Percentiles rank a stretch among this genome's conserved stretches.
phyloP scores from a whole-genome alignment of 371 early-diverging fungal genomes.

The Haplosporangium sp. region DNA sequence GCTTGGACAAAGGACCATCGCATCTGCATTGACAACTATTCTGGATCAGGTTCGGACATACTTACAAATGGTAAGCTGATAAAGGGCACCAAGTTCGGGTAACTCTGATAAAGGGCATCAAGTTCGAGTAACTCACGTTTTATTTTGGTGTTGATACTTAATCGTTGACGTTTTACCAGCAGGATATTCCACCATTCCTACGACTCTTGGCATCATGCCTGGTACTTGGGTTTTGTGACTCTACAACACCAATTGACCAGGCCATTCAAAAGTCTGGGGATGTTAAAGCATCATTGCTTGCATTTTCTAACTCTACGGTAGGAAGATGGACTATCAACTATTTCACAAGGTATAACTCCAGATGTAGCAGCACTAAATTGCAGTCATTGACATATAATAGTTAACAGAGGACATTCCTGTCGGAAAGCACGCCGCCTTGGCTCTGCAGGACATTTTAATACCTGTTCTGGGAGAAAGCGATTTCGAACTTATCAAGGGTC shows the following conservation, averaged over 20 bases:
- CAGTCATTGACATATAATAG: constrained; percentile 1
- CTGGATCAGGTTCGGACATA: neutral
- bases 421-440: constrained; percentile 6
- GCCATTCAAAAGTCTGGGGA: neutral
- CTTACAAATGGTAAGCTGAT: constrained; percentile 6
- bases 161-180: neutral
- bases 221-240: constrained; percentile 9
- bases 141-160: neutral
- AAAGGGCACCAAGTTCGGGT: too few species aligned
- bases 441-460: neutral
- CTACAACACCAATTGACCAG: neutral
- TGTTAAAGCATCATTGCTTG: neutral
- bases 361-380: too few species aligned
- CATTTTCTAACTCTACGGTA: constrained; percentile 11
- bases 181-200: constrained; percentile 8
- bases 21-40: neutral
- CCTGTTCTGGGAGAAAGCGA: constrained; percentile 5
- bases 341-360: too few species aligned
- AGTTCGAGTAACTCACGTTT: too few species aligned
- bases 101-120: too few species aligned
- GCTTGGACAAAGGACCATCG: neutral
- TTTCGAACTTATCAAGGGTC: neutral
- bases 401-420: constrained; percentile 6
- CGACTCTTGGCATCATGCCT: constrained; percentile 8
- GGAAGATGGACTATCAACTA: too few species aligned